phyloP scores from a whole-genome alignment of 305 asterid genomes.

The Stenogyne calaminthoides region DNA sequence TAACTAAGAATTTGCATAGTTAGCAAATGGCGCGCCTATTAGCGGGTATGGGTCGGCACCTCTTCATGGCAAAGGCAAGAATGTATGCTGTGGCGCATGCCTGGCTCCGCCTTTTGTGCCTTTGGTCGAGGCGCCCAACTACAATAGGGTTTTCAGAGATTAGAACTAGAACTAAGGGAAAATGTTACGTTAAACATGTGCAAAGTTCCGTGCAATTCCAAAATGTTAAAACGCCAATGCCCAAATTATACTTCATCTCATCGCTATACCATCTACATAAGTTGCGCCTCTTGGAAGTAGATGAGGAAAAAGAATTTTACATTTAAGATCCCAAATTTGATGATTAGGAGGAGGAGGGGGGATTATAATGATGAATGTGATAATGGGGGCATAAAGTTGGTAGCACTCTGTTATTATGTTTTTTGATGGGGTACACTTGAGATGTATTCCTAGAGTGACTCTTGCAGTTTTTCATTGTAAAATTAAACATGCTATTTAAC shows the following conservation, averaged over 20 bases:
- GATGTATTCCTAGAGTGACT: background rate
- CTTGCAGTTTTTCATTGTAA: background rate
- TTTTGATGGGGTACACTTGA: background rate
- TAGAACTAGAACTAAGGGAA: background rate
- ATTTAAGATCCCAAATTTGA: background rate
- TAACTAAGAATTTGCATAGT: background rate
- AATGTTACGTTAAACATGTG: background rate
- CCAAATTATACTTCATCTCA: too few relatives aligned
- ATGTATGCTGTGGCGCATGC: background rate
- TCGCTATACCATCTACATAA: too few relatives aligned
- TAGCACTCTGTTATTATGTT: too few relatives aligned
- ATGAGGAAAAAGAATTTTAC: background rate
- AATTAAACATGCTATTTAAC: background rate
- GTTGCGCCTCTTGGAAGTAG: too few relatives aligned
- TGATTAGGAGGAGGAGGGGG: background rate
- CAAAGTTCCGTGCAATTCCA: background rate
- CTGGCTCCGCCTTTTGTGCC: background rate
- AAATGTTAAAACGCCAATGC: too few relatives aligned
- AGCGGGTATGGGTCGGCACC: background rate
- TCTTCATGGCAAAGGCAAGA: background rate
- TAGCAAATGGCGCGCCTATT: background rate
- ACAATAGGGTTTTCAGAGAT: background rate
- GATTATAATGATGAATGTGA: background rate
- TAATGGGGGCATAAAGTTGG: background rate
- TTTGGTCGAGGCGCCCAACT: background rate